Evolutionary conservation across 768 basidiomycete genomes (phyloP), one percentile per base, ranked within the genome.

Genomic region (Asterophora lycoperdoides): DNA sequence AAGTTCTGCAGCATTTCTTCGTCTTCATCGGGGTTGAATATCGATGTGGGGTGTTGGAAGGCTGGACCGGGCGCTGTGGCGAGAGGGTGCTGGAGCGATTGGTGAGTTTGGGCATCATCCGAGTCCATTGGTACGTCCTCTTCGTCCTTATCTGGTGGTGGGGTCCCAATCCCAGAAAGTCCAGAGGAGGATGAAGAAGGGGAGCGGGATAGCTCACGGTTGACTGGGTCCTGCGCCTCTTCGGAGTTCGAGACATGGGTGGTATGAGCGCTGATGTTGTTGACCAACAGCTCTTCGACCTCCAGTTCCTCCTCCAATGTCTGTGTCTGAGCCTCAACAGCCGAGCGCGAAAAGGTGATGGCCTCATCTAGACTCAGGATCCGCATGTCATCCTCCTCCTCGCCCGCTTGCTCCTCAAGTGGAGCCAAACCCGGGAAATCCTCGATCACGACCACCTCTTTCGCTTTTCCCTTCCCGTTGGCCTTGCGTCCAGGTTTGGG

Each of bases 51-150:
- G 40, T n/a, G 19, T 44, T 35, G 36, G 10, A 32, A 41, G 19
- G 15, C 23, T 13, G 8, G 19, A 8, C 26, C 9, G 23, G 23
- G 23, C 23, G 23, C 23, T 6, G 23, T 5, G n/a, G 44, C 18
- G 4, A 14, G 29, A 13, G 50, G 32, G 18, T 35, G 56, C 14
- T 44, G 51, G 9, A 60, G 37, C 44, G 8, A 15, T 17, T 17
- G 38, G 18, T 53, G 47, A 3, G 40, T 63, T 38, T 68, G 63
- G 7, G 56, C 60, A 37, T 70, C 68, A 33, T 70, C 68, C 2
- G 61, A 60, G 9, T 66, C 67, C 43, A 67, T 18, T 10, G 53
- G 28, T 28, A 23, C 23, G 23, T 33, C 35, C 20, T 32, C 26
- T 8, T 10, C 34, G 42, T 14, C 14, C 17, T 36, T 18, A 14